Evolutionary conservation across 2,329 filamentous ascomycete genomes (phyloP), one percentile per base, ranked within the genome.

Genomic region (Passalora sequoiae): DNA sequence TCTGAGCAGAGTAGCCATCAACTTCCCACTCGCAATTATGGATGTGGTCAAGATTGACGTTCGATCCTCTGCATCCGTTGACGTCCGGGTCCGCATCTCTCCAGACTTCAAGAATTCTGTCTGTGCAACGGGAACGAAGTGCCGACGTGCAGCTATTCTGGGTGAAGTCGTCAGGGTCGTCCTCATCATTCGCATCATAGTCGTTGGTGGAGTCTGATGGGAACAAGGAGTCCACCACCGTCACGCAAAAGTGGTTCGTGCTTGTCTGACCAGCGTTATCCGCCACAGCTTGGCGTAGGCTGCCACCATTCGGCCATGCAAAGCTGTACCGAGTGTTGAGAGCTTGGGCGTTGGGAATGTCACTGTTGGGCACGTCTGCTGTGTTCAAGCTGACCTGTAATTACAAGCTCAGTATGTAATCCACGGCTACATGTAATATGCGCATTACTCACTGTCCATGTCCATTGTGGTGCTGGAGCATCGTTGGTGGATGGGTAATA

Each of bases 301-400:
- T 40, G 28, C 29, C 38, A 10, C 17, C 38, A 15, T 32, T 25
- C 2, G 38, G 38, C 27, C 28, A 40, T 8, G 7, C 21, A 29
- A 40, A 40, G 10, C 22, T 9, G 38, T 40, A 40, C 15, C 24
- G 28, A 4, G 38, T 40, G 29, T 40, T 40, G 12, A 40, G 21
- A 16, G 29, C 38, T 30, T 31, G 38, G 13, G 38, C 38, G 15
- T 40, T 32, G 38, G 38, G 38, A 16, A 40, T n/a, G 29, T 32
- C 19, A 19, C 17, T 22, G 27, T 40, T 19, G 5, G 27, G n/a
- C 1, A 24, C 27, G 3, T 19, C 20, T 17, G 38, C 38, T 32
- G 28, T 31, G 17, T 40, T 32, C 12, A 40, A 20, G 5, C 19
- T 21, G 38, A 40, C n/a, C 27, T 29, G 15, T 9, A 15, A n/a